Base-by-base conservation (phyloP, 345 rosid genomes). In the Chamaenerion angustifolium region DNA sequence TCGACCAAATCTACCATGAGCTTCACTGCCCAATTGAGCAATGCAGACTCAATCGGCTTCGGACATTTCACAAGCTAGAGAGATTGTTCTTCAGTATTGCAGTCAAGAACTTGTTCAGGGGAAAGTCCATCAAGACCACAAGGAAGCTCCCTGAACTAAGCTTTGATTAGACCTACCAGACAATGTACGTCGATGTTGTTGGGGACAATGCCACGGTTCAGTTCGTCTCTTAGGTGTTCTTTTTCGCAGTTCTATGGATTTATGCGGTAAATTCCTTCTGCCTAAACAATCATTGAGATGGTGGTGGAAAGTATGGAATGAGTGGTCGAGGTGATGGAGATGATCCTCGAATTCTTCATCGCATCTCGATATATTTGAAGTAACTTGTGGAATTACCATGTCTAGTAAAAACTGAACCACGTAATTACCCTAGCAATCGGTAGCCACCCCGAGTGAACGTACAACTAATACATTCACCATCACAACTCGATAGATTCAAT, bases 81-180 rank as follows among this genome's bases (percentile, higher is more conserved):
- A 12, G 80, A 83, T 43, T 76, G 86, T 48, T 88, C 95, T 49
- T 85, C 95, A 0, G 95, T 78, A 60, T 82, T 82, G 69, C 88
- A 84, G 41, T 78, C 74, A 9, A 90, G 86, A 65, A 86, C 96
- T 66, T 90, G 64, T 27, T 90, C 95, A 43, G 96, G 95, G n/a
- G n/a, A n/a, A n/a, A n/a, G n/a, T n/a, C n/a, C n/a, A n/a, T n/a
- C n/a, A n/a, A n/a, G n/a, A n/a, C 98, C 96, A 1, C 77, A 80
- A 46, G 95, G 98, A 54, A 90, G 85, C 75, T 90, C 98, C 60
- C 98, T 66, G 63, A 90, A 83, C 98, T 96, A 90, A 48, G 98
- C 98, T 53, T 90, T 90, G 43, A 90, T 90, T 57, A 86, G 89
- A 59, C 95, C 96, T 23, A 96, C 96, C 59, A 90, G 58, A 53